Evolutionary conservation across 352 stramenopile genomes (phyloP).

Genomic region (Pythium vanterpoolii): DNA sequence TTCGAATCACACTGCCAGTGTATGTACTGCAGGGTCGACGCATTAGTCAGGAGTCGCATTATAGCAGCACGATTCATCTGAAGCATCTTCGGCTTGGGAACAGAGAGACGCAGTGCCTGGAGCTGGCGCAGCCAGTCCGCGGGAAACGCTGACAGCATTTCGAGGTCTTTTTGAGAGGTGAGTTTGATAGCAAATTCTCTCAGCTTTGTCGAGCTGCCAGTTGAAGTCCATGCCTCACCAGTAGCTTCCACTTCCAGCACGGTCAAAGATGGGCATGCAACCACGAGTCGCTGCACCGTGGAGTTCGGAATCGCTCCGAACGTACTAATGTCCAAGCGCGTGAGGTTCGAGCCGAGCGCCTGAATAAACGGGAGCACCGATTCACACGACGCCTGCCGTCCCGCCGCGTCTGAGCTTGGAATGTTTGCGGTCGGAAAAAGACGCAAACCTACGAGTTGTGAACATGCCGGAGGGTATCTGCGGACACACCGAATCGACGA

Average conservation of each 20-base stretch:
- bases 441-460: neutral
- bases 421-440: neutral
- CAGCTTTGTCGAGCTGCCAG: neutral
- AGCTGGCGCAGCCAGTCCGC: neutral
- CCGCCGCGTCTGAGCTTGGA: neutral
- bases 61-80: neutral
- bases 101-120: neutral
- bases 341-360: neutral
- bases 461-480: neutral
- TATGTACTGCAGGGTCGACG: neutral
- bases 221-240: neutral
- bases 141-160: neutral
- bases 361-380: neutral
- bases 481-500: neutral
- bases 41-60: neutral
- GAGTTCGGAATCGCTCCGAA: neutral
- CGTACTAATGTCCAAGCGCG: neutral
- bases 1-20: neutral
- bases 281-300: neutral
- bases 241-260: neutral
- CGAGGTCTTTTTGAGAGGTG: neutral
- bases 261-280: neutral
- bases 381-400: neutral
- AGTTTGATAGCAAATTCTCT: neutral
- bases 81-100: neutral